phyloP scores from a whole-genome alignment of 345 rosid species.

The Trapa bicornis region DNA sequence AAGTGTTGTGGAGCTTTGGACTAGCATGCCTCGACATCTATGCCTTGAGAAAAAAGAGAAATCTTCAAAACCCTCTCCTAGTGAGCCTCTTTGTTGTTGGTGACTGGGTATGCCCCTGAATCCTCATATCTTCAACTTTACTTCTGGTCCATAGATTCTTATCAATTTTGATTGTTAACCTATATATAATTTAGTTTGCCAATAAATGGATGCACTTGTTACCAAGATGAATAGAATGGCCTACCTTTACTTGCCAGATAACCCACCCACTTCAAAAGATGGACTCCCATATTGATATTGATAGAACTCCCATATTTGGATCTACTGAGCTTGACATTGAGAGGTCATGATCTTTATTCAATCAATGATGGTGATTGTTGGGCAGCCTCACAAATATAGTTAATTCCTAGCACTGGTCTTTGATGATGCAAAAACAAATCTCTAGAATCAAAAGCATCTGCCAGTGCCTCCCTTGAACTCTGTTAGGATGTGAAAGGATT shows the following conservation, averaged over 20 bases:
- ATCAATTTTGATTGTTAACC: not conserved
- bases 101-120: conserved; percentile 58
- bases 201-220: no score
- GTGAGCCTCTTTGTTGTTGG: conserved; percentile 86
- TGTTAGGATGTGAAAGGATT: not conserved
- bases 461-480: not conserved
- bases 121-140: not conserved
- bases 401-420: not conserved
- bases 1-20: conserved; percentile 84
- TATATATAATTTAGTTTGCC: not conserved
- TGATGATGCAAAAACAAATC: not conserved
- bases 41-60: conserved; percentile 60
- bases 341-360: not conserved
- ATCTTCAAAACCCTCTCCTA: conserved; percentile 71
- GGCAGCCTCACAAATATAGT: not conserved
- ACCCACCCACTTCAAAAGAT: not conserved
- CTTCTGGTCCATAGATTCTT: not conserved
- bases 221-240: not conserved
- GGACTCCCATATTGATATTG: not conserved
- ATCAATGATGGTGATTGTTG: not conserved
- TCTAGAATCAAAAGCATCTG: not conserved
- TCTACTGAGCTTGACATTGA: not conserved
- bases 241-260: not conserved
- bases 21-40: conserved; percentile 80
- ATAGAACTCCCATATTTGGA: not conserved